phyloP scores from a whole-genome alignment of 352 stramenopile genomes.

The Globisporangium parvum region DNA sequence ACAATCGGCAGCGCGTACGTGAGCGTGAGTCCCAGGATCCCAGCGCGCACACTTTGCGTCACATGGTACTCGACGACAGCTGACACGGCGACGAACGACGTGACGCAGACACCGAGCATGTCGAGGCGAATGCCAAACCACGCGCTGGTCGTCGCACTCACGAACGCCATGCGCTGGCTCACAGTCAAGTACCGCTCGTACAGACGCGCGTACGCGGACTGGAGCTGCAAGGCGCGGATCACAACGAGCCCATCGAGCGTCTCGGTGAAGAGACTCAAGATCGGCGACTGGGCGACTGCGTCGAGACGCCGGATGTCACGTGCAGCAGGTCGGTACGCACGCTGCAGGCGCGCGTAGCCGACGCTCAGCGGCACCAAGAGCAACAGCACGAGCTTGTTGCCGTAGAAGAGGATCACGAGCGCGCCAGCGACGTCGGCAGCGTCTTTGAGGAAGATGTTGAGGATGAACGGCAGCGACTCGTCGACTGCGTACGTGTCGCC shows the following conservation, averaged over 20 bases:
- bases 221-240: constrained; percentile 47
- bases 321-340: constrained; percentile 60
- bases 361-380: constrained; percentile 65
- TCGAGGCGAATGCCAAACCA: constrained; percentile 87
- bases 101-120: constrained; percentile 75
- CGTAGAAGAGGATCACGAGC: constrained; percentile 74
- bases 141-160: constrained; percentile 54
- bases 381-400: constrained; percentile 65
- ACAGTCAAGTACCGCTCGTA: constrained; percentile 49
- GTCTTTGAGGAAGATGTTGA: constrained; percentile 88
- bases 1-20: constrained; percentile 88
- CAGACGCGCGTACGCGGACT: constrained; percentile 28
- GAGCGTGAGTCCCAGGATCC: constrained; percentile 84
- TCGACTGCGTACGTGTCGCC: constrained; percentile 82
- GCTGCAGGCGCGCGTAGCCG: constrained; percentile 65
- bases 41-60: constrained; percentile 48
- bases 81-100: constrained; percentile 73
- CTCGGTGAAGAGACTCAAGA: constrained; percentile 66
- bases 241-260: constrained; percentile 66
- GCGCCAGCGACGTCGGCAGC: constrained; percentile 60
- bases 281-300: constrained; percentile 63
- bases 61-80: constrained; percentile 66
- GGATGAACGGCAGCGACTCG: constrained; percentile 82
- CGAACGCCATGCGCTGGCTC: constrained; percentile 76
- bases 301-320: constrained; percentile 69